Base-by-base conservation (phyloP, 805 yeast genomes). In the Saturnispora halmiae region DNA sequence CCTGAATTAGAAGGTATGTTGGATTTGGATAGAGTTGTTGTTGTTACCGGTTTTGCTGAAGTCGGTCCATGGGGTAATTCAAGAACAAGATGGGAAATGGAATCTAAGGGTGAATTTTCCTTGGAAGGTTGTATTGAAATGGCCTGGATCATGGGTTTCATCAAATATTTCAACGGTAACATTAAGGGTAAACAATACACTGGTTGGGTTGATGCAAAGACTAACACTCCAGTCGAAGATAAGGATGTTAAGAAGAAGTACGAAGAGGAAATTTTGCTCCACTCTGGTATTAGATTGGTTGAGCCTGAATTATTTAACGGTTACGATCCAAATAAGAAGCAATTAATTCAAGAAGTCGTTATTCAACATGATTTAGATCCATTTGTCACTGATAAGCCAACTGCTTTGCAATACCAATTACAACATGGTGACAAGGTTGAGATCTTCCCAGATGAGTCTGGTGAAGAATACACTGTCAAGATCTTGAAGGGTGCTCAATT, bases 31-130 rank as follows among this genome's bases (percentile, higher is more conserved):
- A 77, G 77, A 51, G 92, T 87, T 45, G 75, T 90, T 51, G 99
- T 92, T 49, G 90, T 92, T 46, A 90, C 98, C 35, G 99, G 99
- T 67, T 92, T 90, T 70, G 72, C 96, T 49, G 99, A 92, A 69
- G 97, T 92, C 53, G 94, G 96, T 60, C 98, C 98, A 57, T 94
- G 96, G 95, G 98, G 98, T 76, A 87, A 88, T 63, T 68, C 98
- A 29, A 83, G 97, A 75, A 92, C 98, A 43, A 79, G 98, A 73
- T 92, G 98, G 98, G 97, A 92, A 67, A 92, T 92, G 95, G 98
- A 92, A 69, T 85, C 96, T 34, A 52, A 63, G 46, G 98, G 98
- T 56, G 86, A 83, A 59, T 92, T 92, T 67, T 88, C 96, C 8
- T 70, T 92, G 54, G 98, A 92, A 67, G 98, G 98, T 58, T 82